Conservation (phyloP, 139 green algal species). For the Chlamydomonas incerta region DNA sequence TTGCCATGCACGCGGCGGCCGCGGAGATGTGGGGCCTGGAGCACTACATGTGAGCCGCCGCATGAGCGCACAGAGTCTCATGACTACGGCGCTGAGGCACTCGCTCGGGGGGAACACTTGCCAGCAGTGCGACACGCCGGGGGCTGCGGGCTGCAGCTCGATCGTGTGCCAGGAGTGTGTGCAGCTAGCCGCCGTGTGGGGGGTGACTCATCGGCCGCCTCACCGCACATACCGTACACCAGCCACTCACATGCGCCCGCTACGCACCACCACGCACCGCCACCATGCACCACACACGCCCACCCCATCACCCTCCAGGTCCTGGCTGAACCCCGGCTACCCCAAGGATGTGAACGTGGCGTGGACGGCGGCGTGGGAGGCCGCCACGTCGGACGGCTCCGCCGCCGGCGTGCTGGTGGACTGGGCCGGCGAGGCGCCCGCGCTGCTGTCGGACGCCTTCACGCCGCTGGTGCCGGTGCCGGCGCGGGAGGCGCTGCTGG, state of each 20-base stretch:
- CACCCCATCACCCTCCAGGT: not conserved
- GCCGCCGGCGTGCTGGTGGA: not conserved
- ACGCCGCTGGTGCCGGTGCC: not conserved
- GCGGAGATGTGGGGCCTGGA: constrained; percentile 12
- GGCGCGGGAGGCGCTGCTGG: not conserved
- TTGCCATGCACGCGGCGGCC: not conserved
- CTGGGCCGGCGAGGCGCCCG: not conserved
- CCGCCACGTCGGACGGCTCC: not conserved
- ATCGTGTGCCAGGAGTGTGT: too few species aligned
- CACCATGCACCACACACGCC: too few species aligned
- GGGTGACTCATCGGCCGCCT: too few species aligned
- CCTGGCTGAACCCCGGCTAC: constrained; percentile 9
- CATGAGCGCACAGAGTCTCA: too few species aligned
- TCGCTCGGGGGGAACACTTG: too few species aligned
- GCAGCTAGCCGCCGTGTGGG: not conserved
- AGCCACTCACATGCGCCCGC: not conserved
- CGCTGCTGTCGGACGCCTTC: not conserved
- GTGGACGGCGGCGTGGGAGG: not conserved
- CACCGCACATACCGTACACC: not conserved
- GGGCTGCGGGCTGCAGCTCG: too few species aligned
- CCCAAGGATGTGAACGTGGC: not conserved
- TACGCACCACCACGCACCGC: too few species aligned
- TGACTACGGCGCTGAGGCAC: too few species aligned
- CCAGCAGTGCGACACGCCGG: too few species aligned
- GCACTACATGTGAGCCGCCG: constrained; percentile 18